phyloP scores from a whole-genome alignment of 2,329 filamentous ascomycete genomes.

The Phyllosticta citriasiana region DNA sequence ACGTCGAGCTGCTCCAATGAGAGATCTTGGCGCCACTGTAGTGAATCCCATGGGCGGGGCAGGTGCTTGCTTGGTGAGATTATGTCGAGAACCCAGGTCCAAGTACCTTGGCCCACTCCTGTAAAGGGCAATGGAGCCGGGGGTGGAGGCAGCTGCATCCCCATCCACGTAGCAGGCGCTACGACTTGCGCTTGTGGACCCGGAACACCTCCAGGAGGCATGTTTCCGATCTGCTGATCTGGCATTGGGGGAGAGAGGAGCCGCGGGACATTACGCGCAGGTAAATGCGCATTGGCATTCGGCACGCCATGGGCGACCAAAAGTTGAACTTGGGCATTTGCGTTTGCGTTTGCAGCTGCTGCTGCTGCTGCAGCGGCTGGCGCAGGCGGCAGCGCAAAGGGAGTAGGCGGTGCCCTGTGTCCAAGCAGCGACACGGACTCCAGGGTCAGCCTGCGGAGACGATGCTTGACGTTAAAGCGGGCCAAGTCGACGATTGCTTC shows the following conservation, averaged over 20 bases:
- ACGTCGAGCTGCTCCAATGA: conserved; percentile 39
- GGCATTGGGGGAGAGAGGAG: too few relatives aligned
- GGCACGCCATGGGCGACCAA: conserved; percentile 21
- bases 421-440: conserved; percentile 45
- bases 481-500: conserved; percentile 45
- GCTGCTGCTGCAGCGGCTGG: neutral
- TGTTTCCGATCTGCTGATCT: too few relatives aligned
- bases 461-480: conserved; percentile 33
- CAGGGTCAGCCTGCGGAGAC: conserved; percentile 45
- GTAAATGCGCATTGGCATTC: too few relatives aligned
- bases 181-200: too few relatives aligned
- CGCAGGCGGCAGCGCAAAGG: neutral
- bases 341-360: neutral
- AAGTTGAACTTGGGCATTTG: neutral
- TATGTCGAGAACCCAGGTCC: conserved; percentile 40
- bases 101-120: conserved; percentile 30
- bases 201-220: too few relatives aligned
- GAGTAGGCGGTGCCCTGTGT: neutral
- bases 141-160: too few relatives aligned
- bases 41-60: conserved; percentile 17
- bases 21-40: conserved; percentile 23
- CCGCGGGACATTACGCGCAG: too few relatives aligned
- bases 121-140: too few relatives aligned
- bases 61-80: conserved; percentile 39
- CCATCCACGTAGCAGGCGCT: too few relatives aligned